Base-by-base conservation (phyloP, 2,329 filamentous ascomycete genomes). In the Pseudogymnoascus sp. region DNA sequence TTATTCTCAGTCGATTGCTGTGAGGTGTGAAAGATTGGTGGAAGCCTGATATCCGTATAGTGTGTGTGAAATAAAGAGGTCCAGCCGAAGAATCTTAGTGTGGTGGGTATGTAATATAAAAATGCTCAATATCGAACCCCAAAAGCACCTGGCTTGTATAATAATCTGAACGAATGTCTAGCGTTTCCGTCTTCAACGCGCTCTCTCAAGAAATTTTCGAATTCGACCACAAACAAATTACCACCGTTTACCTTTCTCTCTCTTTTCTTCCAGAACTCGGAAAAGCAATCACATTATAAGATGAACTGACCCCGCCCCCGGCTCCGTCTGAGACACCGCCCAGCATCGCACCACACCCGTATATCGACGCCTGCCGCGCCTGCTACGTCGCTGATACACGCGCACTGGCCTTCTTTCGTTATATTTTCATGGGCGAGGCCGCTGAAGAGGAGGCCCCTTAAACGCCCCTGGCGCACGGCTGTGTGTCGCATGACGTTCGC, bases 41-140 rank as follows among this genome's bases (percentile, higher is more conserved):
- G 11, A 56, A 56, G 50, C 28, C n/a, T 22, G 11, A 12, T 33
- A 56, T 33, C 50, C 50, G 50, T 33, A n/a, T 56, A 56, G 50
- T 56, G 50, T 56, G 50, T 56, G 50, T 56, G 10, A 56, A 56
- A 56, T 56, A 56, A 19, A 56, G 50, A 56, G 50, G 50, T 56
- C 50, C 50, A 56, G 50, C 50, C 50, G 16, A 56, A 56, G 50
- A 56, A 56, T 56, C 50, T 56, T 56, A 56, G 50, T 56, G 28
- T 56, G 16, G 50, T 56, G 50, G 50, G 50, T 35, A 35, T 56
- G 50, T 56, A 56, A 56, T 56, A 56, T 56, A 56, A 56, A 56
- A 56, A 56, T 16, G 2, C 50, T 56, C 16, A 56, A 56, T 56
- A 33, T 56, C 50, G 50, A 56, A 56, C 50, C 6, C 50, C 26